Percentiles rank a stretch among this genome's conserved stretches.
These are phyloP conservation scores for Exophiala xenobiotica DNA, from an alignment of 2,329 filamentous ascomycete species.

Conservation along the genomic window DNA sequence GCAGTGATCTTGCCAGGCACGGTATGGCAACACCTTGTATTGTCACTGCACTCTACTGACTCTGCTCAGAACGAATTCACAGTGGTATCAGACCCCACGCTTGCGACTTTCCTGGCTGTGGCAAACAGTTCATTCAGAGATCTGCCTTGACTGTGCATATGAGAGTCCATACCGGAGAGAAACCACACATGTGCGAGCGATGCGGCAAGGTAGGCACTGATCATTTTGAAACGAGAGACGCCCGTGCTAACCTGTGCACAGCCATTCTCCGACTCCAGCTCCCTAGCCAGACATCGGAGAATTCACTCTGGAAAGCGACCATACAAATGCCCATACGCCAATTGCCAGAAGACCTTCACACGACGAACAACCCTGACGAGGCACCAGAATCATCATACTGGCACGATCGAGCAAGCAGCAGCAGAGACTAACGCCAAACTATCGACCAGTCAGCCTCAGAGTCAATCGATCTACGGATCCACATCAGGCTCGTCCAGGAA, in stretches of 20 bases:
- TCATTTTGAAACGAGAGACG: conserved; percentile 10
- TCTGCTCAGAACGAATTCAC: conserved; percentile 79
- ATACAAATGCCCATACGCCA: conserved; percentile 95
- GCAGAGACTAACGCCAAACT: conserved; percentile 84
- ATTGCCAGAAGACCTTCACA: conserved; percentile 98
- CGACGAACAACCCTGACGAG: conserved; percentile 90
- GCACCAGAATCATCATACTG: conserved; percentile 93
- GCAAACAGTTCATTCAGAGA: conserved; percentile 95
- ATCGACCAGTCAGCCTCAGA: conserved; percentile 52
- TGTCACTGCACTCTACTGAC: conserved; percentile 7
- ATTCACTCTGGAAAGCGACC: conserved; percentile 95
- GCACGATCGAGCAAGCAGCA: conserved; percentile 90
- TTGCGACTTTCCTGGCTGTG: conserved; percentile 84
- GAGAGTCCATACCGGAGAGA: conserved; percentile 95
- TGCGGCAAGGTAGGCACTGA: conserved; percentile 77
- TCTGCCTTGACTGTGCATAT: conserved; percentile 94
- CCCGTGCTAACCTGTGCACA: conserved; percentile 42
- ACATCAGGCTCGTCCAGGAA: conserved; percentile 47
- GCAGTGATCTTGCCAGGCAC: conserved; percentile 91
- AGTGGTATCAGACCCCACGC: conserved; percentile 87
- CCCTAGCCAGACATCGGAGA: conserved; percentile 84
- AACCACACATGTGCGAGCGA: conserved; percentile 95
- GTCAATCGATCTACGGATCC: conserved; percentile 38
- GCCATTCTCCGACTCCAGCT: conserved; percentile 96
- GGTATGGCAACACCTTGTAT: conserved; percentile 58